Conservation (phyloP, 1,284 basidiomycete genomes). For the Clitocybe nebularis region DNA sequence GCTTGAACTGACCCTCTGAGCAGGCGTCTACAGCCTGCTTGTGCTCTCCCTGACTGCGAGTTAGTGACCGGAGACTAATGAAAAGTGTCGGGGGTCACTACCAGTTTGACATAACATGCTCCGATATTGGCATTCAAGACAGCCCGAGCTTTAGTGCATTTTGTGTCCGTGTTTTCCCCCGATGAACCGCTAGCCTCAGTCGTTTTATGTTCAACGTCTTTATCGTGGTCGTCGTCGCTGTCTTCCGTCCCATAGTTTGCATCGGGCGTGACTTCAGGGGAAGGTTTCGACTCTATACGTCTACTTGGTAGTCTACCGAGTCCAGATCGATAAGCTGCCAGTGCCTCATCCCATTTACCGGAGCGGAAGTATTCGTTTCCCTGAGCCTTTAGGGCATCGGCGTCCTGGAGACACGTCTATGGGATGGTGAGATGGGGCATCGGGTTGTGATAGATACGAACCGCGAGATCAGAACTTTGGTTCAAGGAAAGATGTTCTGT, state of each 20-base stretch:
- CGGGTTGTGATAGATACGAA: conserved; percentile 3
- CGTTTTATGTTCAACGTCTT: conserved; percentile 2
- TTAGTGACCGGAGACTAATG: not conserved
- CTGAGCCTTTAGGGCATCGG: conserved; percentile 54
- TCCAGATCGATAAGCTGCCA: conserved; percentile 58
- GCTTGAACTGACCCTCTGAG: conserved; percentile 55
- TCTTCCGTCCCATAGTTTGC: conserved; percentile 13
- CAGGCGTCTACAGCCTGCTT: conserved; percentile 75
- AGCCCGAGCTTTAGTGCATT: conserved; percentile 56
- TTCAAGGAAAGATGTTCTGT: conserved; percentile 2
- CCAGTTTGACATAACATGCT: conserved; percentile 75
- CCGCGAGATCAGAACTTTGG: conserved; percentile 6
- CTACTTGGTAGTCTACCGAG: conserved; percentile 53
- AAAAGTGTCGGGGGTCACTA: conserved; percentile 30
- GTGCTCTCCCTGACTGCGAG: conserved; percentile 55
- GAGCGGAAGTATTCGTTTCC: conserved; percentile 36
- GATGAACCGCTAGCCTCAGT: conserved; percentile 3
- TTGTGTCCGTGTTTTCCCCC: conserved; percentile 27
- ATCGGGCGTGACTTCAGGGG: conserved; percentile 15
- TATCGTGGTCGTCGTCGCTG: conserved; percentile 5
- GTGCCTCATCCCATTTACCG: conserved; percentile 60
- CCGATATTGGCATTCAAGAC: conserved; percentile 77
- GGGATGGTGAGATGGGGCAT: conserved; percentile 2
- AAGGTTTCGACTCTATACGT: conserved; percentile 14
- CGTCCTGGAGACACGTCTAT: conserved; percentile 44